Percentiles rank a stretch among this genome's conserved stretches.
Conservation (phyloP, 257 asterid genomes). For the Marsdenia floribunda region DNA sequence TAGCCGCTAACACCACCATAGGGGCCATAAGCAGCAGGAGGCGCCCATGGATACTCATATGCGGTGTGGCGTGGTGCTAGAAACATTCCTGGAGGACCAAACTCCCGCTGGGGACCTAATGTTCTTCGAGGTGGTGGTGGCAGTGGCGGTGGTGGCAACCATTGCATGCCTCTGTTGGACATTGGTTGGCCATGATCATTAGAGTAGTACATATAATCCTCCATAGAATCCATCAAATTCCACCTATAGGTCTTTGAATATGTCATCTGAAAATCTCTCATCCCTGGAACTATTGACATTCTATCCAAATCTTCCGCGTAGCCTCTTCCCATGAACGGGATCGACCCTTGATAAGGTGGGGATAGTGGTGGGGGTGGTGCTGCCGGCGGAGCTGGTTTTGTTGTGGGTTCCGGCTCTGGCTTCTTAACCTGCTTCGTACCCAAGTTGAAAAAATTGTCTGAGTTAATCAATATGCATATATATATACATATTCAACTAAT, state of each 20-base stretch:
- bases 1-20: no score
- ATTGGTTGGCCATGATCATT: not conserved
- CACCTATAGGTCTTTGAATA: constrained; percentile 11
- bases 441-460: not conserved
- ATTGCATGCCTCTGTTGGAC: not conserved
- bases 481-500: not conserved
- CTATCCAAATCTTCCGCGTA: constrained; percentile 1
- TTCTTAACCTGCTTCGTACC: not conserved
- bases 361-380: not conserved
- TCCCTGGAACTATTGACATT: not conserved
- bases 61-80: not conserved
- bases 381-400: not conserved
- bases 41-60: not conserved
- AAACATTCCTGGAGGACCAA: not conserved
- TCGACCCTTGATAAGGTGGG: not conserved
- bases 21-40: not conserved
- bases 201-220: not conserved
- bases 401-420: not conserved
- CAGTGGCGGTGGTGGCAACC: not conserved
- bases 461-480: no score
- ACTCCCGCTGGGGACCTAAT: not conserved
- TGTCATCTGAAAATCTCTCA: constrained; percentile 3
- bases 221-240: not conserved
- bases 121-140: not conserved
- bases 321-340: not conserved